phyloP scores from a whole-genome alignment of 805 yeast species.

The Candida koratica region DNA sequence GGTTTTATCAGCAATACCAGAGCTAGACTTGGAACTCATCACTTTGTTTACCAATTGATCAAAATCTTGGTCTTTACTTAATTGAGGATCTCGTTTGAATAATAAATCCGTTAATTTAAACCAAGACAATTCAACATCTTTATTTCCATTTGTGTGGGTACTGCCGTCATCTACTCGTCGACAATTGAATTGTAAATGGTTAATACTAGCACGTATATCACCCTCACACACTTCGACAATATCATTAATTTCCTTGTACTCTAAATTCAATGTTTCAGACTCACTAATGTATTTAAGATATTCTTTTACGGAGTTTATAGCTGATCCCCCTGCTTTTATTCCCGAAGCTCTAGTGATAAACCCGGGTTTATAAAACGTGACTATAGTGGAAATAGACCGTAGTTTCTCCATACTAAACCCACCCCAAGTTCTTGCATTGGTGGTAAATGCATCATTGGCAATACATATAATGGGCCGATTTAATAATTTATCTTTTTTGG shows the following conservation, averaged over 20 bases:
- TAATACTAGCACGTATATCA: slow-evolving; percentile 82
- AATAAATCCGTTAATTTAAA: slow-evolving; percentile 56
- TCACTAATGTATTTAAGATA: slow-evolving; percentile 46
- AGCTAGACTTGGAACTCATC: slow-evolving; percentile 34
- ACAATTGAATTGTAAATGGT: slow-evolving; percentile 66
- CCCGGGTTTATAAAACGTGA: slow-evolving; percentile 60
- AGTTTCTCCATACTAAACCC: slow-evolving; percentile 64
- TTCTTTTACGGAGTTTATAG: slow-evolving; percentile 35
- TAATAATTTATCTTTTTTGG: slow-evolving; percentile 38
- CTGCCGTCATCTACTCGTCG: slow-evolving; percentile 14
- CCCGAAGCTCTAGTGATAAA: slow-evolving; percentile 42
- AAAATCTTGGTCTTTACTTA: slow-evolving; percentile 46
- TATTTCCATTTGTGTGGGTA: slow-evolving; percentile 24
- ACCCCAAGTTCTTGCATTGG: slow-evolving; percentile 22
- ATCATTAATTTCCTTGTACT: slow-evolving; percentile 53
- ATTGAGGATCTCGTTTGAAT: slow-evolving; percentile 50
- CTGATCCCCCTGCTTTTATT: slow-evolving; percentile 36
- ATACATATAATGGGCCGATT: slow-evolving; percentile 86
- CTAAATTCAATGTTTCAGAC: slow-evolving; percentile 48
- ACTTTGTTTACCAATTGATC: slow-evolving; percentile 43
- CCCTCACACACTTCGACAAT: slow-evolving; percentile 70
- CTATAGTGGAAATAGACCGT: slow-evolving; percentile 68
- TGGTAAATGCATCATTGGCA: slow-evolving; percentile 80
- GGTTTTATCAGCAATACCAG: slow-evolving; percentile 58
- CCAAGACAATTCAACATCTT: slow-evolving; percentile 69